Evolutionary conservation across 2,329 filamentous ascomycete species (phyloP).

Genomic region (Pseudogymnoascus sp.): DNA sequence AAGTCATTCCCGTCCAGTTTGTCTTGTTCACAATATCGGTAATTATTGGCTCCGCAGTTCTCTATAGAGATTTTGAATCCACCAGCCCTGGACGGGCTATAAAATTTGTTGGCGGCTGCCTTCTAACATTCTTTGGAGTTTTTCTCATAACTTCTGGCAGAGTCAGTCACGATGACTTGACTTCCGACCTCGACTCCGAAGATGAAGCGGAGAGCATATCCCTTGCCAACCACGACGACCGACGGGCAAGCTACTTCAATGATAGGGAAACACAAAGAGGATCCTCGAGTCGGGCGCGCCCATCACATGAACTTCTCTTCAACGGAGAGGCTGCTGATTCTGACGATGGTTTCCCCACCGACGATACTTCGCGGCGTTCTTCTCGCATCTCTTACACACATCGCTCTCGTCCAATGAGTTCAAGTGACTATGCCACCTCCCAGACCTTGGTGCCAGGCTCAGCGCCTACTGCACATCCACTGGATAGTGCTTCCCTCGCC

Average conservation of each 20-base stretch:
- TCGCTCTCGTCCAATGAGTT: background rate
- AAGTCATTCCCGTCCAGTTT: conserved; percentile 96
- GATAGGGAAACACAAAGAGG: conserved; percentile 13
- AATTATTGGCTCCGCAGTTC: conserved; percentile 83
- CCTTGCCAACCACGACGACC: conserved; percentile 44
- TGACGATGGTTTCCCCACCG: conserved; percentile 9
- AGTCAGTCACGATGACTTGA: conserved; percentile 47
- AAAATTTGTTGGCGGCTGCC: conserved; percentile 86
- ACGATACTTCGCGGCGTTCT: background rate
- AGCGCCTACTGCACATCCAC: conserved; percentile 25
- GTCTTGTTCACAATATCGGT: conserved; percentile 94
- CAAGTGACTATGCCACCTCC: background rate
- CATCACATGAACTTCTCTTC: conserved; percentile 12
- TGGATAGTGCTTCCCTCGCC: conserved; percentile 9
- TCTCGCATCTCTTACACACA: background rate
- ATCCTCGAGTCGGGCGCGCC: conserved; percentile 11
- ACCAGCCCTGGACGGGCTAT: conserved; percentile 63
- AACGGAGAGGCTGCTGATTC: conserved; percentile 19
- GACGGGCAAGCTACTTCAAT: conserved; percentile 14
- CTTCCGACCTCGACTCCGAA: conserved; percentile 49
- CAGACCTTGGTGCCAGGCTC: conserved; percentile 11
- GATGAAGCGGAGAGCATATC: conserved; percentile 59
- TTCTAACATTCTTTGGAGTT: conserved; percentile 91
- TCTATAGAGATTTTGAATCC: conserved; percentile 92
- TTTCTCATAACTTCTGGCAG: conserved; percentile 91